Evolutionary conservation across 2,329 filamentous ascomycete species (phyloP).

Genomic region (Thielaviopsis ethacetica): DNA sequence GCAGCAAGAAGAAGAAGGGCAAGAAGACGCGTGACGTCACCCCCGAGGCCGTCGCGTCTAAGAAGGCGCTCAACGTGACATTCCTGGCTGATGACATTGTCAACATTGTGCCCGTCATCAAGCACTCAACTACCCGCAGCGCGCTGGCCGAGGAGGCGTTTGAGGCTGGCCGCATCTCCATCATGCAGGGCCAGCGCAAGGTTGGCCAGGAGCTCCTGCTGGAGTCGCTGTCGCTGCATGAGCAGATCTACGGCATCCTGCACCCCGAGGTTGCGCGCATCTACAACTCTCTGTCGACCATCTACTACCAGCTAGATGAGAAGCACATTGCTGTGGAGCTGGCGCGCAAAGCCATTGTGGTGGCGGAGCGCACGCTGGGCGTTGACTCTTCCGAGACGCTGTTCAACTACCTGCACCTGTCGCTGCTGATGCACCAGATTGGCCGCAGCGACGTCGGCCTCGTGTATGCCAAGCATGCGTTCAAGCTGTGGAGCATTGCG

Average conservation of each 20-base stretch:
- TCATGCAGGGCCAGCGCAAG: conserved; percentile 88
- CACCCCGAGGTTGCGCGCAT: conserved; percentile 92
- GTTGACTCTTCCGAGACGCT: conserved; percentile 89
- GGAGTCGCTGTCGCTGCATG: conserved; percentile 90
- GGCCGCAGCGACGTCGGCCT: conserved; percentile 84
- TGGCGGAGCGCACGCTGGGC: conserved; percentile 84
- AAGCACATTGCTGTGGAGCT: conserved; percentile 92
- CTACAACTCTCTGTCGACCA: conserved; percentile 86
- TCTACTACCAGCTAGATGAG: conserved; percentile 96
- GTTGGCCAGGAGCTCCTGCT: conserved; percentile 87
- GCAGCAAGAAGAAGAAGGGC: conserved; percentile 46
- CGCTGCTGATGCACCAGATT: conserved; percentile 79
- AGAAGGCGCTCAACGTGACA: conserved; percentile 31
- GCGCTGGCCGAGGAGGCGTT: conserved; percentile 86
- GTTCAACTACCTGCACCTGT: conserved; percentile 88
- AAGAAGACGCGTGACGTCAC: conserved; percentile 40
- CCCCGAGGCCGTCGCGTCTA: conserved; percentile 28
- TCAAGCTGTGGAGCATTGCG: conserved; percentile 93
- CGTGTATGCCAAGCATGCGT: conserved; percentile 75
- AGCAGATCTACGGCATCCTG: conserved; percentile 96
- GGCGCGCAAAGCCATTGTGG: conserved; percentile 89
- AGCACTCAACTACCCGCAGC: conserved; percentile 85
- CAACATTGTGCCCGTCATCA: conserved; percentile 86
- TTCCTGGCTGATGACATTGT: conserved; percentile 76
- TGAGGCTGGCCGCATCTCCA: conserved; percentile 90